Evolutionary conservation across 2,329 filamentous ascomycete species (phyloP).

Genomic region (Clonostachys sp.): DNA sequence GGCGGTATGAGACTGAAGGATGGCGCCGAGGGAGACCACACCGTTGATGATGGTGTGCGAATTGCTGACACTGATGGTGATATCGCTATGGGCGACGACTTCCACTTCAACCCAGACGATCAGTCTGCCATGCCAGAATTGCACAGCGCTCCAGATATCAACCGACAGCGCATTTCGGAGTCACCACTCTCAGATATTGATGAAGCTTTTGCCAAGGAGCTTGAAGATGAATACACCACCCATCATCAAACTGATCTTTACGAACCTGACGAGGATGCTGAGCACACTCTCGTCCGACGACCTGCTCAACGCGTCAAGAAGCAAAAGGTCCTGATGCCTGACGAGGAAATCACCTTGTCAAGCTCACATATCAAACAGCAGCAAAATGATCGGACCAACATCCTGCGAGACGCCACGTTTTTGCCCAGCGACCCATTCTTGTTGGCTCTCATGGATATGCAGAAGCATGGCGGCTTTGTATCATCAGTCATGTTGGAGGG

Average conservation of each 20-base stretch:
- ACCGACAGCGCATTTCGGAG: slow-evolving; percentile 60
- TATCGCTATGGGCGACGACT: slow-evolving; percentile 58
- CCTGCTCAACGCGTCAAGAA: slow-evolving; percentile 69
- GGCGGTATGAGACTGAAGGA: slow-evolving; percentile 24
- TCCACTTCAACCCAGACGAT: slow-evolving; percentile 60
- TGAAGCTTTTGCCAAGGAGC: slow-evolving; percentile 54
- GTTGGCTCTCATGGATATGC: slow-evolving; percentile 84
- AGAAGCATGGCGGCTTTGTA: slow-evolving; percentile 86
- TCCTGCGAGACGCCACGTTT: slow-evolving; percentile 77
- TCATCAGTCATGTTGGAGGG: slow-evolving; percentile 80
- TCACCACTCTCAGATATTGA: slow-evolving; percentile 68
- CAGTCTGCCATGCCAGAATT: slow-evolving; percentile 51
- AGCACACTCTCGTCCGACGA: slow-evolving; percentile 57
- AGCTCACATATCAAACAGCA: slow-evolving; percentile 78
- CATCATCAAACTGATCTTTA: slow-evolving; percentile 55
- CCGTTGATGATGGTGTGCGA: slow-evolving; percentile 49
- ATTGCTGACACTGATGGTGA: slow-evolving; percentile 63
- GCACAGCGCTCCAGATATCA: slow-evolving; percentile 38
- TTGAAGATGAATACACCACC: slow-evolving; percentile 53
- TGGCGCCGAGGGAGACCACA: slow-evolving; percentile 12
- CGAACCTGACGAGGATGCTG: slow-evolving; percentile 53
- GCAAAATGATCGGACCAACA: slow-evolving; percentile 80
- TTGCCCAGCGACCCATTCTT: slow-evolving; percentile 83
- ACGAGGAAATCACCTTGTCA: slow-evolving; percentile 73
- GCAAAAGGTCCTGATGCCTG: slow-evolving; percentile 78